A percentile compares a stretch with the other conserved stretches of the same genome.
Evolutionary conservation across 495 filamentous ascomycete genomes (phyloP).

Genomic region (Hypoxylon trugodes): DNA sequence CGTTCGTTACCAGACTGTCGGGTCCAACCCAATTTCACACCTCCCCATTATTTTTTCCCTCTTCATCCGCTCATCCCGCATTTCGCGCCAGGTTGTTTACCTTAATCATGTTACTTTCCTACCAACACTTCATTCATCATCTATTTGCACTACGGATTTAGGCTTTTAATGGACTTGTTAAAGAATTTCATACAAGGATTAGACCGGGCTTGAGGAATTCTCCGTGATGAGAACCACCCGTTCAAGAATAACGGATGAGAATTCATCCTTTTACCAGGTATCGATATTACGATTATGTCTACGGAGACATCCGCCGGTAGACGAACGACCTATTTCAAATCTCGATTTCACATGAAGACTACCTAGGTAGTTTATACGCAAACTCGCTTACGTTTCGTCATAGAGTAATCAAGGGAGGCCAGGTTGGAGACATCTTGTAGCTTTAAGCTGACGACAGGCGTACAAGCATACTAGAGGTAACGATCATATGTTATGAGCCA

Average conservation of each 20-base stretch:
- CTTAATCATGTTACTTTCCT: conserved; percentile 9
- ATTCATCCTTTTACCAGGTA: conserved; percentile 3
- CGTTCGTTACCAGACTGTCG: conserved; percentile 40
- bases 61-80: conserved; percentile 26
- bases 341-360: conserved; percentile 4
- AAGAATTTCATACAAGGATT: conserved; percentile 19
- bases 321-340: neutral
- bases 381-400: conserved; percentile 6
- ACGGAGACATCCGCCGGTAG: conserved; percentile 2
- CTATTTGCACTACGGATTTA: conserved; percentile 1
- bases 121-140: conserved; percentile 15
- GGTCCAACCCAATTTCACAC: conserved; percentile 29
- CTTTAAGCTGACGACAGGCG: neutral
- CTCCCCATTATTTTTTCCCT: conserved; percentile 22
- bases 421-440: neutral
- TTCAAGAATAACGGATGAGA: neutral
- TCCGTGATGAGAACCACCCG: conserved; percentile 11
- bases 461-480: conserved; percentile 11
- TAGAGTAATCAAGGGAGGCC: conserved; percentile 30
- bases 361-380: neutral
- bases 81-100: conserved; percentile 14
- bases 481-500: conserved; percentile 27
- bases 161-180: neutral
- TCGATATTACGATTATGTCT: neutral
- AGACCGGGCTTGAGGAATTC: conserved; percentile 5